Evolutionary conservation across 768 basidiomycete genomes (phyloP).

Genomic region (Pleurotus cornucopiae): DNA sequence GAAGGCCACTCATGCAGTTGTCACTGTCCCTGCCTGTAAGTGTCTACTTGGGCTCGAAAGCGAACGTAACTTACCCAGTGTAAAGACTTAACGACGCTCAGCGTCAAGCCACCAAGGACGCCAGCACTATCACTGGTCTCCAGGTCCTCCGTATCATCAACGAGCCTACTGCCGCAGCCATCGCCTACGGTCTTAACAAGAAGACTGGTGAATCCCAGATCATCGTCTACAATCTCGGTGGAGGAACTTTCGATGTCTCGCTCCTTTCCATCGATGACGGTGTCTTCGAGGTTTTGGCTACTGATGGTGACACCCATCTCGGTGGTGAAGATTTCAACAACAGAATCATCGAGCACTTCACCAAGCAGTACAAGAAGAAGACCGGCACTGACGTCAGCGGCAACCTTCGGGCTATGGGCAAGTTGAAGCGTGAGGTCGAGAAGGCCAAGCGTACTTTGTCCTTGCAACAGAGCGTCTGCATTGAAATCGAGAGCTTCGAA

Average conservation of each 20-base stretch:
- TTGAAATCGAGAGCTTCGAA: conserved; percentile 97
- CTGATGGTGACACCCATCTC: conserved; percentile 91
- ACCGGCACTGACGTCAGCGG: conserved; percentile 77
- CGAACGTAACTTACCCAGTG: conserved; percentile 6
- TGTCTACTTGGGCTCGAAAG: conserved; percentile 7
- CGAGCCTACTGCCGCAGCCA: conserved; percentile 95
- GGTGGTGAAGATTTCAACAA: conserved; percentile 97
- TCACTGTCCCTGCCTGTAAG: conserved; percentile 94
- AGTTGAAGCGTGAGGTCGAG: conserved; percentile 91
- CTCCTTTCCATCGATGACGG: conserved; percentile 93
- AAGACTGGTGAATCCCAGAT: conserved; percentile 92
- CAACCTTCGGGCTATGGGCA: conserved; percentile 83
- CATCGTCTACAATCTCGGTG: conserved; percentile 97
- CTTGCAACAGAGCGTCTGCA: conserved; percentile 81
- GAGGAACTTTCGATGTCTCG: conserved; percentile 98
- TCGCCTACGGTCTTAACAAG: conserved; percentile 98
- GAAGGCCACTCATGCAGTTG: conserved; percentile 95
- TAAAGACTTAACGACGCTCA: conserved; percentile 96
- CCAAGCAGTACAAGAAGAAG: conserved; percentile 90
- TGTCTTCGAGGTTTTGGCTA: conserved; percentile 86
- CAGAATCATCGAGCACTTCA: conserved; percentile 85
- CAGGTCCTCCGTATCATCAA: conserved; percentile 97
- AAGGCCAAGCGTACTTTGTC: conserved; percentile 94
- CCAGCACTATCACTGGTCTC: conserved; percentile 92
- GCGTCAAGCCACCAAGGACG: conserved; percentile 98